Percentiles rank a stretch among this genome's conserved stretches.
Conservation (phyloP, 2,329 filamentous ascomycete species). For the Fusarium sp. region DNA sequence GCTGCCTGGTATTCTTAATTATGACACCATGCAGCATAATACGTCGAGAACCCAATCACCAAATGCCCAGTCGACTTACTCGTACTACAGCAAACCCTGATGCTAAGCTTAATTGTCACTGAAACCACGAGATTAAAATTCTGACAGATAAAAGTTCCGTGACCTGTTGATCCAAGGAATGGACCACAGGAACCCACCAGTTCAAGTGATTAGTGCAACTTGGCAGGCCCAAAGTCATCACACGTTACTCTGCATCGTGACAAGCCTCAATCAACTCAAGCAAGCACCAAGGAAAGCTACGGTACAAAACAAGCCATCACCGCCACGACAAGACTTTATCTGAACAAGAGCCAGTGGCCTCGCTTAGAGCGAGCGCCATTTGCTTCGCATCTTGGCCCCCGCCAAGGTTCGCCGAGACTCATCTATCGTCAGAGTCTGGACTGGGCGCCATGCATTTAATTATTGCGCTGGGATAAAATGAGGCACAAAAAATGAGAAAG, state of each 20-base stretch:
- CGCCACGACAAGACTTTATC: neutral
- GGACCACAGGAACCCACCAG: neutral
- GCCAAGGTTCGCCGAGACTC: constrained; percentile 33
- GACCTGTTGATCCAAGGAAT: neutral
- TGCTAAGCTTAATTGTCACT: constrained; percentile 17
- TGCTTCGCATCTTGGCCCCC: constrained; percentile 30
- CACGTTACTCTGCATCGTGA: constrained; percentile 21
- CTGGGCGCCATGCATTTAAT: constrained; percentile 16
- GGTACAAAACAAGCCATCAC: constrained; percentile 2
- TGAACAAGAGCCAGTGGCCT: constrained; percentile 29
- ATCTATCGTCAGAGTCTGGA: constrained; percentile 30
- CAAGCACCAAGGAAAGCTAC: neutral
- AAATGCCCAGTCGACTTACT: neutral
- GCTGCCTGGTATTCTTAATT: neutral
- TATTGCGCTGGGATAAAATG: constrained; percentile 1
- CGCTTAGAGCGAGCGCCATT: constrained; percentile 31
- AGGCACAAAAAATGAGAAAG: neutral
- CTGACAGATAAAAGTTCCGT: neutral
- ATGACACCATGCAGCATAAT: neutral
- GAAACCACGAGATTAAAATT: neutral
- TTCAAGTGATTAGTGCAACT: constrained; percentile 4
- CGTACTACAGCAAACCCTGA: constrained; percentile 6
- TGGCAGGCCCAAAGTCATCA: constrained; percentile 18
- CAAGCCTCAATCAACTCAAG: constrained; percentile 4
- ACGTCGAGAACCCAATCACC: neutral